Evolutionary conservation across 225 moss, liverwort and hornwort species (phyloP).

Genomic region (Takakia lepidozioides): DNA sequence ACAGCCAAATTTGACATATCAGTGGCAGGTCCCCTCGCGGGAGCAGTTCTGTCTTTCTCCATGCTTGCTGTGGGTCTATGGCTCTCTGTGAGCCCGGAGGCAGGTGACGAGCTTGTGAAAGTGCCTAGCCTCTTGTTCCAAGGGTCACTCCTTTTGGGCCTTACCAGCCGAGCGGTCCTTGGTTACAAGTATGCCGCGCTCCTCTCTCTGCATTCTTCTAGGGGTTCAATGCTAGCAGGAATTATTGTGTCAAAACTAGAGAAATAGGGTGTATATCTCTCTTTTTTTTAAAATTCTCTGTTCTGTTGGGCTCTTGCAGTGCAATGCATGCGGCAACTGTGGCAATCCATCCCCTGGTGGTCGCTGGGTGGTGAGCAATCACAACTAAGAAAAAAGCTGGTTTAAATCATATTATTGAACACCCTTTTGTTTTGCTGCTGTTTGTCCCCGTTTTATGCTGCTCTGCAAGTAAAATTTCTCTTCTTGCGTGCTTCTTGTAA

Average conservation of each 20-base stretch:
- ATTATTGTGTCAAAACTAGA: no score
- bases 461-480: no score
- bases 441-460: no score
- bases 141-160: constrained; percentile 81
- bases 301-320: constrained; percentile 19
- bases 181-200: constrained; percentile 51
- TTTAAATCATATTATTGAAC: no score
- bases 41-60: constrained; percentile 67
- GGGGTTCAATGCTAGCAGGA: no score
- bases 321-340: constrained; percentile 81
- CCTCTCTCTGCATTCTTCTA: no score
- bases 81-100: constrained; percentile 70
- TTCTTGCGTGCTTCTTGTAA: no score
- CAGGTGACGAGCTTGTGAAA: constrained; percentile 74
- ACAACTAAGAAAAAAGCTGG: no score
- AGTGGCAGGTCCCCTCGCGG: constrained; percentile 82
- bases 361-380: constrained; percentile 70
- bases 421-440: no score
- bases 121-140: constrained; percentile 90
- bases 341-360: constrained; percentile 84
- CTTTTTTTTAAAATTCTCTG: not conserved
- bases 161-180: constrained; percentile 57
- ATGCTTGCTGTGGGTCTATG: constrained; percentile 84
- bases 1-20: constrained; percentile 90
- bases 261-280: not conserved